Evolutionary conservation across 768 basidiomycete species (phyloP).

Genomic region (Hortiboletus campestris): DNA sequence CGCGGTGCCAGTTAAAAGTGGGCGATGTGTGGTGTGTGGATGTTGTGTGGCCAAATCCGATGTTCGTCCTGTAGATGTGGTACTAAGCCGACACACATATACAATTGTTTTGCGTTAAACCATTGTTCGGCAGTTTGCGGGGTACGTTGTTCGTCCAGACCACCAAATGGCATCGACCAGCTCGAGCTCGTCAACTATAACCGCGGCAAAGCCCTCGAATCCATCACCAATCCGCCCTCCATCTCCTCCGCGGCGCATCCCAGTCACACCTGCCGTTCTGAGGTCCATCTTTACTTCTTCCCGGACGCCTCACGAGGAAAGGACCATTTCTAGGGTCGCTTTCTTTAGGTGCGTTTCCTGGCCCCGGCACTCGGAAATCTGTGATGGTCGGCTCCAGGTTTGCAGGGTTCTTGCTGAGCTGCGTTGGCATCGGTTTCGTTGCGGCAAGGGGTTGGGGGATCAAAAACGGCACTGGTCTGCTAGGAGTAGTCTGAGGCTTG

Average conservation of each 20-base stretch:
- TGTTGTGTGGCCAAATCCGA: slow-evolving; percentile 2
- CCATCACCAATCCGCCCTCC: slow-evolving; percentile 36
- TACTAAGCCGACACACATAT: neutral
- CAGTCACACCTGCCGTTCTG: slow-evolving; percentile 79
- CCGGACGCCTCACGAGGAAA: slow-evolving; percentile 75
- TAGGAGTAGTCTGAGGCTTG: slow-evolving; percentile 55
- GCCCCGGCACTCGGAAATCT: neutral
- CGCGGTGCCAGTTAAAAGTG: neutral
- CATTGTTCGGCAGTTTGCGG: slow-evolving; percentile 25
- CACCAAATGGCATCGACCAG: slow-evolving; percentile 35
- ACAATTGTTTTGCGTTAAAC: neutral
- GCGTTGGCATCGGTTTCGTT: slow-evolving; percentile 72
- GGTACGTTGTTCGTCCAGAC: neutral
- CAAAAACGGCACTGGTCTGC: slow-evolving; percentile 60
- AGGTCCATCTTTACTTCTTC: slow-evolving; percentile 87
- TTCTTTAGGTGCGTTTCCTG: slow-evolving; percentile 67
- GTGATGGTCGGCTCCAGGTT: slow-evolving; percentile 47
- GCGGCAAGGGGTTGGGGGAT: slow-evolving; percentile 71
- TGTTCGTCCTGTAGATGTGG: neutral
- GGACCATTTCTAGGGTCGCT: slow-evolving; percentile 78
- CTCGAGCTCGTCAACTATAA: slow-evolving; percentile 52
- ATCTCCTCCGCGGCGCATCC: slow-evolving; percentile 61
- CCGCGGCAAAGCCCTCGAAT: slow-evolving; percentile 35
- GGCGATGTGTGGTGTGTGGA: neutral
- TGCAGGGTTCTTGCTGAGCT: slow-evolving; percentile 79